Evolutionary conservation across 495 filamentous ascomycete species (phyloP), one percentile per base, ranked within the genome.

Genomic region (Lophiostoma macrostomum): DNA sequence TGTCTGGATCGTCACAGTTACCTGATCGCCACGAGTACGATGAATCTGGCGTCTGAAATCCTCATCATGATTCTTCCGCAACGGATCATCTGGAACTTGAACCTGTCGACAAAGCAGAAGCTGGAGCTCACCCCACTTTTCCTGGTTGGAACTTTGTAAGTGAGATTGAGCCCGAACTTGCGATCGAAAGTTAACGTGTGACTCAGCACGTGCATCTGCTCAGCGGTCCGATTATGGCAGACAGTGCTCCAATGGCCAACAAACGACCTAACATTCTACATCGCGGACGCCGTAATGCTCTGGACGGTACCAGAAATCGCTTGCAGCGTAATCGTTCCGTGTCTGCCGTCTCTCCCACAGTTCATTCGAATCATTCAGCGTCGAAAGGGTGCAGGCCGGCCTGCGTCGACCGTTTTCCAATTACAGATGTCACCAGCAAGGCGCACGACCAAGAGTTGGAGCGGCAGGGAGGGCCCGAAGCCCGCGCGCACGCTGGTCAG

Each of bases 11-110:
- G 35, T 3, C 20, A 35, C 18, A 5, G 14, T 20, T 28, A 36
- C 18, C 16, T 41, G 8, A 30, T 42, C 18, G 29, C 48, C 10
- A 10, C 35, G 4, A 24, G 29, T 6, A 29, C 28, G 7, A 30
- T 52, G 35, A 52, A 52, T 18, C 14, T 30, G 18, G 38, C 16
- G 3, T 18, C 48, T 5, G 48, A 52, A 6, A 3, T 42, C 22
- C 35, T 52, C 7, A 41, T 52, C 8, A 27, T 52, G 38, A 18
- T 52, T 31, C 48, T 52, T n/a, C 48, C 48, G 14, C 48, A 52
- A 19, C 23, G 38, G 4, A 25, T 52, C 10, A 42, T 52, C 23
- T 52, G 48, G 48, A 32, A 22, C 12, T 37, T 52, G 1, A 13
- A n/a, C 18, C 18, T 52, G 27, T 36, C 48, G 13, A 29, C 20